phyloP scores from a whole-genome alignment of 177 flowering plant genomes.

The Vitis hybrid region DNA sequence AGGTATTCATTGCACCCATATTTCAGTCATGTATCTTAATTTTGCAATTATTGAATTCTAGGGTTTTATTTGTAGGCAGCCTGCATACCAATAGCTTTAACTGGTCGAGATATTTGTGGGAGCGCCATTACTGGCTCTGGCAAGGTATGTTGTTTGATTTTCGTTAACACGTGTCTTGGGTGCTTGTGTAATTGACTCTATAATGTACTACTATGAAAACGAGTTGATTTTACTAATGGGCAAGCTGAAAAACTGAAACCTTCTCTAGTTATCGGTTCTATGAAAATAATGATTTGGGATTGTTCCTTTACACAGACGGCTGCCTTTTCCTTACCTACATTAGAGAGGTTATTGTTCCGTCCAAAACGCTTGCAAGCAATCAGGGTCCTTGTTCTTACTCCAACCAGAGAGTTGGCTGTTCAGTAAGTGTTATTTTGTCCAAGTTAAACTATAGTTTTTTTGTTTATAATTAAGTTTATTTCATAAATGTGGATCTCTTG shows the following conservation, averaged over 20 bases:
- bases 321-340: conserved; percentile 82
- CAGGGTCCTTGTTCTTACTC: conserved; percentile 90
- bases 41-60: not conserved
- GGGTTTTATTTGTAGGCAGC: conserved; percentile 63
- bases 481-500: not conserved
- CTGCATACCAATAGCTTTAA: conserved; percentile 79
- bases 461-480: not conserved
- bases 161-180: not conserved
- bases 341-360: conserved; percentile 82
- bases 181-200: not conserved
- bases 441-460: not conserved
- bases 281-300: not conserved
- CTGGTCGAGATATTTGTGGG: conserved; percentile 94
- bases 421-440: conserved; percentile 58
- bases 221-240: not conserved
- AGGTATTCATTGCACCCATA: conserved; percentile 41
- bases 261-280: too few species aligned
- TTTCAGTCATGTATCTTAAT: not conserved
- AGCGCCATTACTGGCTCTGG: conserved; percentile 99
- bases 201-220: not conserved
- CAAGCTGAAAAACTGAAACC: too few species aligned
- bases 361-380: conserved; percentile 84
- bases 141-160: conserved; percentile 53
- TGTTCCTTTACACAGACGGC: conserved; percentile 64
- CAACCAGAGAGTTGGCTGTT: conserved; percentile 93